Conservation (phyloP, 768 basidiomycete species). For the Russula vinacea region DNA sequence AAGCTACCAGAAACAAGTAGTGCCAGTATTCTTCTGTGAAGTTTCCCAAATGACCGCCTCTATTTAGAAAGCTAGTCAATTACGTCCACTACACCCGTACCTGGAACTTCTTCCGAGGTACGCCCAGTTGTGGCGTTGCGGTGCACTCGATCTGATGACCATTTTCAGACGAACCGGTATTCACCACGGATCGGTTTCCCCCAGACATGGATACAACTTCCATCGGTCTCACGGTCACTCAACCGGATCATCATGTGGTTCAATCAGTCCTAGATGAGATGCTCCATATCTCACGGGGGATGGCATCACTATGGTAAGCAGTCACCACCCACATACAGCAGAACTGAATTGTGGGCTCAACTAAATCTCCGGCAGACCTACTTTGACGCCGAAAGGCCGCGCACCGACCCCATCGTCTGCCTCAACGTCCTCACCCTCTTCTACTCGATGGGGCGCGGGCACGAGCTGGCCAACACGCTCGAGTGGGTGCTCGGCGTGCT, state of each 20-base stretch:
- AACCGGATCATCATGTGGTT: slow-evolving; percentile 36
- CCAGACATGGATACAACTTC: slow-evolving; percentile 60
- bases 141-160: neutral
- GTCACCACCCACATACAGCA: neutral
- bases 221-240: slow-evolving; percentile 46
- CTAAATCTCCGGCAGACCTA: slow-evolving; percentile 43
- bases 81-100: slow-evolving; percentile 40
- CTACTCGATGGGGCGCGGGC: slow-evolving; percentile 48
- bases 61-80: slow-evolving; percentile 44
- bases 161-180: slow-evolving; percentile 37
- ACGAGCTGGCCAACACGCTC: slow-evolving; percentile 44
- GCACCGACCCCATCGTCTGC: slow-evolving; percentile 54
- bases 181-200: slow-evolving; percentile 51
- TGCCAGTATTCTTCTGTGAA: slow-evolving; percentile 11
- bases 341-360: no score
- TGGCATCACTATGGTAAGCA: slow-evolving; percentile 41
- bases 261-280: slow-evolving; percentile 55
- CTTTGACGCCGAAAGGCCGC: slow-evolving; percentile 49
- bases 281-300: slow-evolving; percentile 49
- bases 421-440: slow-evolving; percentile 51
- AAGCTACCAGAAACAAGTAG: slow-evolving; percentile 48
- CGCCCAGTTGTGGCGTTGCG: slow-evolving; percentile 40
- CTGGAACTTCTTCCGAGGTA: slow-evolving; percentile 57
- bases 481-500: slow-evolving; percentile 52
- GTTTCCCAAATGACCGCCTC: neutral